Percentiles rank a stretch among this genome's conserved stretches.
Conservation (phyloP, 106 monocot species). For the Ottelia alismoides region DNA sequence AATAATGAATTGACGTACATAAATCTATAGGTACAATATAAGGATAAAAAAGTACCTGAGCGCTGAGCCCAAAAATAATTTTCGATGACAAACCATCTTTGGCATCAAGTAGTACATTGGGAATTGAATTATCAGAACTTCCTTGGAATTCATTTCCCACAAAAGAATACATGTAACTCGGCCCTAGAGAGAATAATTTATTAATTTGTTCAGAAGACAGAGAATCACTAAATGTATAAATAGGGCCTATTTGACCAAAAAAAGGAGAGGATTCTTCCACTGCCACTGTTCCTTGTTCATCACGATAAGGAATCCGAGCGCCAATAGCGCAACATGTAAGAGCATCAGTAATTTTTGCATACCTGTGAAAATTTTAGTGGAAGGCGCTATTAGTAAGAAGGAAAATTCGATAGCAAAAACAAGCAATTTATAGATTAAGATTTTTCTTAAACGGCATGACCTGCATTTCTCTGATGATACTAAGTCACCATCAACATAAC, state of each 20-base stretch:
- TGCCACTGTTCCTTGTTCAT: conserved; percentile 32
- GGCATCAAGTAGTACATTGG: conserved; percentile 50
- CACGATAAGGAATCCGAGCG: conserved; percentile 23
- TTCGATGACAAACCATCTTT: conserved; percentile 85
- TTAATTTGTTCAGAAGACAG: conserved; percentile 85
- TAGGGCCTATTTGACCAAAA: conserved; percentile 88
- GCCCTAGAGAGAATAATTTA: conserved; percentile 67
- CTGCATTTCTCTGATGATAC: conserved; percentile 92
- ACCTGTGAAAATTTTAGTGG: conserved; percentile 30
- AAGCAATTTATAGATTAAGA: too few relatives aligned
- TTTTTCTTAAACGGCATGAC: conserved; percentile 23
- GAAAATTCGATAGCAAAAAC: not conserved
- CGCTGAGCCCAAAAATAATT: conserved; percentile 90
- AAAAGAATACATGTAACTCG: conserved; percentile 97
- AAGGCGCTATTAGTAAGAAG: not conserved
- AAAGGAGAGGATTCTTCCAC: conserved; percentile 53
- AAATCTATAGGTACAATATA: not conserved
- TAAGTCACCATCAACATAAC: conserved; percentile 80
- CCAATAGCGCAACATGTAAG: conserved; percentile 79
- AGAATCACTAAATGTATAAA: conserved; percentile 77
- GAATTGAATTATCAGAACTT: conserved; percentile 32
- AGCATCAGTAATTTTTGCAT: conserved; percentile 66
- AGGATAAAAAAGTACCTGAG: conserved; percentile 43
- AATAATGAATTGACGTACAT: not conserved
- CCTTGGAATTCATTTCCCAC: conserved; percentile 48